Evolutionary conservation across 371 early-diverging fungal genomes (phyloP).

Genomic region (Blakeslea trispora): DNA sequence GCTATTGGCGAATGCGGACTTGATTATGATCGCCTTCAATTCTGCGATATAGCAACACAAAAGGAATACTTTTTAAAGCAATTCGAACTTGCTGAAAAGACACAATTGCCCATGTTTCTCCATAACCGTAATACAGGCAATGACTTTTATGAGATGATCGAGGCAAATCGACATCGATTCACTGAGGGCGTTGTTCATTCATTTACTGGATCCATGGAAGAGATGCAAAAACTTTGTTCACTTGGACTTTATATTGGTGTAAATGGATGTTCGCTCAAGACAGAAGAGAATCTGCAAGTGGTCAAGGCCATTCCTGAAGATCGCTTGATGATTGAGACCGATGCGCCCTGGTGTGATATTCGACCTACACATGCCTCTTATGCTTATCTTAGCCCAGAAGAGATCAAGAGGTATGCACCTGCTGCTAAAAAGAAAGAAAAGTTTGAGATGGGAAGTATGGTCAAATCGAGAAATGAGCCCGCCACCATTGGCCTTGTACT

Average conservation of each 20-base stretch:
- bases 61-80: conserved; percentile 76
- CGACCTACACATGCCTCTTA: conserved; percentile 86
- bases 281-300: conserved; percentile 80
- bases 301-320: conserved; percentile 84
- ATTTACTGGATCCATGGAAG: conserved; percentile 85
- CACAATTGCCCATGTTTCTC: conserved; percentile 84
- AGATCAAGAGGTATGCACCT: conserved; percentile 43
- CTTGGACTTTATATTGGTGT: conserved; percentile 94
- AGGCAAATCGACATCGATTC: conserved; percentile 65
- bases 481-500: conserved; percentile 72
- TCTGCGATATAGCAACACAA: conserved; percentile 79
- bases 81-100: conserved; percentile 78
- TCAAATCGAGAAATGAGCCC: conserved; percentile 90
- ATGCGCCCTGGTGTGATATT: conserved; percentile 96
- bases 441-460: conserved; percentile 69
- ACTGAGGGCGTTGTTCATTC: conserved; percentile 94
- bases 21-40: conserved; percentile 90
- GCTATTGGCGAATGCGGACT: conserved; percentile 95
- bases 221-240: conserved; percentile 68
- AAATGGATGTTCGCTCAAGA: conserved; percentile 97
- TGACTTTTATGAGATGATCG: conserved; percentile 59
- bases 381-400: conserved; percentile 50
- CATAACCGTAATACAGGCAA: conserved; percentile 83
- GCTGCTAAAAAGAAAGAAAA: conserved; percentile 72
- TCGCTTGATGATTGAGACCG: conserved; percentile 92